Conservation (phyloP, 495 filamentous ascomycete genomes). For the Penicillium cinerascens region DNA sequence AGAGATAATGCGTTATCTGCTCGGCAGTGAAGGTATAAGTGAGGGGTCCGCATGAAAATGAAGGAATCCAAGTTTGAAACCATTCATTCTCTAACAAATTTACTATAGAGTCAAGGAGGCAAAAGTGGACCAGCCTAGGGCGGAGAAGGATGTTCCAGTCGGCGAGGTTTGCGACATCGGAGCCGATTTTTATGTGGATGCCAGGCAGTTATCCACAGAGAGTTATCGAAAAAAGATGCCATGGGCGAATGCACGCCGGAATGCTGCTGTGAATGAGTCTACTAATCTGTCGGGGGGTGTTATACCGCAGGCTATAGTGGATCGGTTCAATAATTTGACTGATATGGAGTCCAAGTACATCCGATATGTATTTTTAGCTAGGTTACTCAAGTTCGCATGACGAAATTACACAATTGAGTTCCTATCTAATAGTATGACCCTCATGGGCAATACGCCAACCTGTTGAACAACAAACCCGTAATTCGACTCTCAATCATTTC, state of each 20-base stretch:
- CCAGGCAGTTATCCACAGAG: slow-evolving; percentile 28
- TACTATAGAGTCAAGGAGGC: slow-evolving; percentile 16
- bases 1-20: slow-evolving; percentile 9
- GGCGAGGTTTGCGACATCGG: slow-evolving; percentile 29
- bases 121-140: slow-evolving; percentile 14
- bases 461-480: background rate
- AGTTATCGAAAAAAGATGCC: slow-evolving; percentile 36
- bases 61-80: background rate
- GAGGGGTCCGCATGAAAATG: background rate
- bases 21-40: slow-evolving; percentile 19
- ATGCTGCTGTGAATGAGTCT: slow-evolving; percentile 8
- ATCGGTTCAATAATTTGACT: slow-evolving; percentile 46
- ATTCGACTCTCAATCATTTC: background rate
- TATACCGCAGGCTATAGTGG: slow-evolving; percentile 25
- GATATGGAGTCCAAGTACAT: slow-evolving; percentile 46
- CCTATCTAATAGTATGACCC: no score
- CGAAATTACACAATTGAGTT: background rate
- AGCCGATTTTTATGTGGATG: slow-evolving; percentile 30
- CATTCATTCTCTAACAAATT: slow-evolving; percentile 1
- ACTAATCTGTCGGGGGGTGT: slow-evolving; percentile 9
- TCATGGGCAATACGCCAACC: no score
- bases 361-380: slow-evolving; percentile 40
- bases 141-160: slow-evolving; percentile 25
- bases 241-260: slow-evolving; percentile 26
- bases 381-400: background rate